Evolutionary conservation across 345 rosid genomes (phyloP), one percentile per base, ranked within the genome.

Genomic region (Ceriops decandra): DNA sequence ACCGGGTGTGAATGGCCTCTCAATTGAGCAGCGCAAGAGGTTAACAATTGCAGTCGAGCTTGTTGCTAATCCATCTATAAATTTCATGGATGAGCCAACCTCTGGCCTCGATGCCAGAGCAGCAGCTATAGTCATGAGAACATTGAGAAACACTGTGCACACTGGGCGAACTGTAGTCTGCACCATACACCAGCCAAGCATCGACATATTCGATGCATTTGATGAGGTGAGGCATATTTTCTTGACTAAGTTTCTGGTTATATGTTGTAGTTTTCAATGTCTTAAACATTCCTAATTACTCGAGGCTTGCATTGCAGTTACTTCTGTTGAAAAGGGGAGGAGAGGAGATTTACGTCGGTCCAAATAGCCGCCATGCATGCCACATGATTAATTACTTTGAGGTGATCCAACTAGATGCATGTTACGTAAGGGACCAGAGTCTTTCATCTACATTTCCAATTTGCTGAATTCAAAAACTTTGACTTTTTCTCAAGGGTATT

Each of bases 31-130:
- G 69, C 82, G 88, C 52, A 88, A 88, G 72, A 80, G 93, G 83
- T 72, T 88, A 65, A 88, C 93, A 1, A 79, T 86, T 58, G 93
- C 90, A 3, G 90, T 86, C 28, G 90, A 88, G 73, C 90, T 86
- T 20, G 86, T 86, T 16, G 87, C 88, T n/a, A 88, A 88, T 65
- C 93, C 93, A 8, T 83, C 87, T 8, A 86, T 88, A 71, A 88
- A 84, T 62, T 88, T 88, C 79, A 86, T 88, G 90, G 93, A 88
- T 36, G 90, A 88, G 71, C 93, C 93, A 36, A 88, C 93, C 26
- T 84, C 90, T 6, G 90, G 87, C 35, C 86, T 86, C 28, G 90
- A 88, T 81, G 93, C 93, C n/a, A 80, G 88, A 54, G 93, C 90
- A 2, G 90, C 93, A 21, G 93, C 93, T 22, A 84, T 86, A 24